Conservation (phyloP, 2,329 filamentous ascomycete species). For the Plectosphaerella cucumerina region DNA sequence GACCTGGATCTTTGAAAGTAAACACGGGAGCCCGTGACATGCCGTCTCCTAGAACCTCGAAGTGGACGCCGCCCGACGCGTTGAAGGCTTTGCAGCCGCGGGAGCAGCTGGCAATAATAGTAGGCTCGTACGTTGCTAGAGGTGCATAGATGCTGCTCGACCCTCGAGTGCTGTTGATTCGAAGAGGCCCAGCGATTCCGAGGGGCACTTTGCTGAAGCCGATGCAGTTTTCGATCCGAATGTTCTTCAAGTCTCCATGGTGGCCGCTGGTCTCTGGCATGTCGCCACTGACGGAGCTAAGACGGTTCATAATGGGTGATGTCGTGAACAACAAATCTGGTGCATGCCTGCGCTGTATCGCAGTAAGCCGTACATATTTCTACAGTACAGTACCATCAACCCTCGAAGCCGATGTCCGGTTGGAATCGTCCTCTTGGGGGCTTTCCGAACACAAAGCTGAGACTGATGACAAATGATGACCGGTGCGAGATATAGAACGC, state of each 20-base stretch:
- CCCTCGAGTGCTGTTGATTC: neutral
- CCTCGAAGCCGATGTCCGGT: too few species aligned
- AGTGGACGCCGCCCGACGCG: neutral
- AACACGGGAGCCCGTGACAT: neutral
- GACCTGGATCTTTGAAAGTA: neutral
- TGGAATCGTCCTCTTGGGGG: too few species aligned
- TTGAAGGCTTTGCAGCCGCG: slow-evolving; percentile 5
- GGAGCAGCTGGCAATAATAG: slow-evolving; percentile 2
- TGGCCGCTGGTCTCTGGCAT: too few species aligned
- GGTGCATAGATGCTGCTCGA: neutral
- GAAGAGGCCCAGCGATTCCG: neutral
- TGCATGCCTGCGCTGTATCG: too few species aligned
- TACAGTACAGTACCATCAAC: too few species aligned
- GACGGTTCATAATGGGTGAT: too few species aligned
- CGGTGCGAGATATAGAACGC: too few species aligned
- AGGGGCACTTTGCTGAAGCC: slow-evolving; percentile 1
- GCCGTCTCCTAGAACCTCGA: slow-evolving; percentile 1
- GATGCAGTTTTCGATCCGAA: slow-evolving; percentile 2
- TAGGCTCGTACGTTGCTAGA: slow-evolving; percentile 3
- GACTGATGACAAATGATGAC: too few species aligned
- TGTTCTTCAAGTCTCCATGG: neutral
- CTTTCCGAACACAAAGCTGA: too few species aligned
- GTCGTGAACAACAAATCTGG: too few species aligned
- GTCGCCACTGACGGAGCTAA: too few species aligned
- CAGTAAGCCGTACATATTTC: too few species aligned